phyloP scores from a whole-genome alignment of 257 asterid species.

The Gentiana dahurica region DNA sequence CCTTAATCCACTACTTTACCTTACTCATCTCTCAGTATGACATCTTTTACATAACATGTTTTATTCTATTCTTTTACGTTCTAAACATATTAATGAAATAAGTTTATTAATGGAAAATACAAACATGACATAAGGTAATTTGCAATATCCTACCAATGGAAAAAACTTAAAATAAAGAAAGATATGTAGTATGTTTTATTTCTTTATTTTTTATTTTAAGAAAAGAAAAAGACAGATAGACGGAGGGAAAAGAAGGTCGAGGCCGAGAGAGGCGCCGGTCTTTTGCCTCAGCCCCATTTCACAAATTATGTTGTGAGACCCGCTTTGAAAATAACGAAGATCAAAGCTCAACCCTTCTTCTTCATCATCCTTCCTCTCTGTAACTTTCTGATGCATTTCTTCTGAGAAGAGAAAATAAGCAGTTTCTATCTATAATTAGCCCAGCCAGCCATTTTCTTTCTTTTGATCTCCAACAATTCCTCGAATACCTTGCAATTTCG shows the following conservation, averaged over 20 bases:
- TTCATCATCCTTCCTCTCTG: not conserved
- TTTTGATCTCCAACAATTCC: constrained; percentile 6
- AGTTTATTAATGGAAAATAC: no score
- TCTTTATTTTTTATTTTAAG: not conserved
- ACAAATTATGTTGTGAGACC: constrained; percentile 6
- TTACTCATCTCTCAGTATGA: no score
- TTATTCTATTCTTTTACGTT: no score
- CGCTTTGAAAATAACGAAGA: constrained; percentile 5
- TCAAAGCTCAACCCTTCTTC: not conserved
- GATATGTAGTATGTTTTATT: no score
- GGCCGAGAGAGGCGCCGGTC: constrained; percentile 17
- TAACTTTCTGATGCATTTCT: no score
- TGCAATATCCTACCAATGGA: not conserved
- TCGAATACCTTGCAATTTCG: not conserved
- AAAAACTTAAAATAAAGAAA: not conserved
- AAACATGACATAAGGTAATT: not conserved
- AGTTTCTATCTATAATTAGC: not conserved
- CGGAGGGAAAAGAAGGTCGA: not conserved
- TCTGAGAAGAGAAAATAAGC: not conserved
- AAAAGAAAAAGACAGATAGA: not conserved
- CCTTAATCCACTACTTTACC: no score
- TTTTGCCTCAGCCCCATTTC: constrained; percentile 4
- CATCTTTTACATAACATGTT: no score
- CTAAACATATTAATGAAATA: no score
- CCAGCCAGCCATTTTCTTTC: not conserved